Base-by-base conservation (phyloP, 768 basidiomycete species). In the Pleurotus platypus region DNA sequence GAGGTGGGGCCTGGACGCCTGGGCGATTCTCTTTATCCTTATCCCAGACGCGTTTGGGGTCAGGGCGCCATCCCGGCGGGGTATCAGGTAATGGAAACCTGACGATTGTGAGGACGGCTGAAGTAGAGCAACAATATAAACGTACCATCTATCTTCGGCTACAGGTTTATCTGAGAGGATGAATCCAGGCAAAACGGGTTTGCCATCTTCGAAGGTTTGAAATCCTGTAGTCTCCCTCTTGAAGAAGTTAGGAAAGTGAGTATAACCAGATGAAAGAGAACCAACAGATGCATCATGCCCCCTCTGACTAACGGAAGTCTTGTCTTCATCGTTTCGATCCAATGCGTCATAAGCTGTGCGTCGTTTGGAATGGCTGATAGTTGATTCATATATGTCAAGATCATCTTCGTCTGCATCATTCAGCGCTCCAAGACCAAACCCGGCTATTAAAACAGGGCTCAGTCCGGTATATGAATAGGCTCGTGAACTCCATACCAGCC, bases 351-450 rank as follows among this genome's bases (percentile, higher is more conserved):
- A 90, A 5, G 89, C 88, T 45, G 83, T 75, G 39, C 81, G 76
- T 59, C 77, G 73, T 13, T 74, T 70, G 7, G 63, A 62, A 12
- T 66, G 65, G 30, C 68, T 56, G 1, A 62, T 64, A 39, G 13
- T 30, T 4, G 75, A 71, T 62, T 92, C 91, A 62, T 94, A 95
- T 4, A 94, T 77, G 62, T 94, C 92, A 35, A 92, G 53, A 65
- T 94, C 94, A 66, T 98, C 94, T 47, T 95, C 92, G 49, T 98
- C 95, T 2, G 92, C 94, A 55, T 97, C 94, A 65, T 96, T 97
- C 15, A 94, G 70, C 1, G 90, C 92, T 4, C 93, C 92, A 15
- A 95, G 75, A 38, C 93, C 94, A 64, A 94, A 96, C 1, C 92
- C 93, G 66, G 87, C 90, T 90, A 55, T 59, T 45, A 57, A 42